Evolutionary conservation across 2,329 filamentous ascomycete species (phyloP).

Genomic region (Plenodomus biglobosus): DNA sequence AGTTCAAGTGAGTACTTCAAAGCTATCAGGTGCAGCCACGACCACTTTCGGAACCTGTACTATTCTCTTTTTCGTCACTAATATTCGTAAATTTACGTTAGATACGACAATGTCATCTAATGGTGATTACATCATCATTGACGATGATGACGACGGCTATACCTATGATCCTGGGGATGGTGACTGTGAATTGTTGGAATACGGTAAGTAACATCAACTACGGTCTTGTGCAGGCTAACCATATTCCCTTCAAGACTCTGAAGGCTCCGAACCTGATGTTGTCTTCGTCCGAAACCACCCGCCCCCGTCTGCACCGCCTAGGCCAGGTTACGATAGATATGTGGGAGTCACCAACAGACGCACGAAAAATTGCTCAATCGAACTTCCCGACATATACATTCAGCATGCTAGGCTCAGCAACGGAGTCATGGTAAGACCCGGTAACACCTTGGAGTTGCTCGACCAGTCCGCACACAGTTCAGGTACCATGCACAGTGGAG

Average conservation of each 20-base stretch:
- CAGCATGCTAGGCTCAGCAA: not conserved
- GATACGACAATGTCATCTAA: not conserved
- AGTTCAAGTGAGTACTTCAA: not conserved
- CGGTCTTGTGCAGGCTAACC: not conserved
- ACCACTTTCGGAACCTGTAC: not conserved
- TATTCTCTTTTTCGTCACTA: not conserved
- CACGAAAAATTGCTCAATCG: not conserved
- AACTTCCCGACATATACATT: not conserved
- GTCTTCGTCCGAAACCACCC: not conserved
- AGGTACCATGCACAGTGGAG: slow-evolving; percentile 14
- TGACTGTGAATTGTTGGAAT: slow-evolving; percentile 1
- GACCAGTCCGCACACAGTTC: slow-evolving; percentile 1
- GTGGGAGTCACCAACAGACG: not conserved
- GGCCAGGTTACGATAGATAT: not conserved
- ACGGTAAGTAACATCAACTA: not conserved
- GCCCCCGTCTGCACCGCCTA: not conserved
- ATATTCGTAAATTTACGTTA: not conserved
- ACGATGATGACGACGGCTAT: not conserved
- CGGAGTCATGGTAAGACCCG: slow-evolving; percentile 3
- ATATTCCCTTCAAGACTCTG: not conserved
- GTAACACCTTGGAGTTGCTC: slow-evolving; percentile 21
- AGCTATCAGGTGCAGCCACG: not conserved
- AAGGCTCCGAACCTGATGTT: not conserved
- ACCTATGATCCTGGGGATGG: not conserved
- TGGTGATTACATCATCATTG: not conserved